Evolutionary conservation across 2,329 filamentous ascomycete species (phyloP).

Genomic region (Xylaria multiplex): DNA sequence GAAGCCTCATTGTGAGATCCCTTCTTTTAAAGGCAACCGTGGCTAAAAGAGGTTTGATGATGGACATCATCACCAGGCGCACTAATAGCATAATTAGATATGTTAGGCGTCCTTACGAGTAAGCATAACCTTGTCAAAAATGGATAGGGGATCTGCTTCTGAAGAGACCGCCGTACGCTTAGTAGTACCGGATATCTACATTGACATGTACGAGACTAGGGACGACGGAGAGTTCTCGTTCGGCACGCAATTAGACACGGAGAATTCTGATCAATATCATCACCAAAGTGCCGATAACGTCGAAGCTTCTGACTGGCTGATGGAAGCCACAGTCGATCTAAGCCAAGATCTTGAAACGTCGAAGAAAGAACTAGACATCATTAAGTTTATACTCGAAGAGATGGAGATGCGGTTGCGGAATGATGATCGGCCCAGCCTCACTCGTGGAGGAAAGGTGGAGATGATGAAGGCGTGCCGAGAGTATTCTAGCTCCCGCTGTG

Average conservation of each 20-base stretch:
- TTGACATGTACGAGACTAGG: neutral
- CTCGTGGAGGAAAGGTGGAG: constrained; percentile 32
- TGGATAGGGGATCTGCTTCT: neutral
- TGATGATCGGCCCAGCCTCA: constrained; percentile 1
- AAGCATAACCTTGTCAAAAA: neutral
- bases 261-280: constrained; percentile 7
- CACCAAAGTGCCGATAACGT: constrained; percentile 2
- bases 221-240: constrained; percentile 22
- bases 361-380: constrained; percentile 44
- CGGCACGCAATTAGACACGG: constrained; percentile 22
- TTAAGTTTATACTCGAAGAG: constrained; percentile 40
- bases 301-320: constrained; percentile 39
- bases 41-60: neutral
- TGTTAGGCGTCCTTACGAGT: neutral
- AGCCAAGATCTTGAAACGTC: constrained; percentile 43
- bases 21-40: neutral
- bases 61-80: neutral
- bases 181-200: neutral
- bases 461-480: constrained; percentile 44
- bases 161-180: neutral
- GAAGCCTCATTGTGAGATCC: neutral
- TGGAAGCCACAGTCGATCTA: constrained; percentile 33
- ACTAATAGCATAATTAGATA: neutral
- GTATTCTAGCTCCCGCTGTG: constrained; percentile 40
- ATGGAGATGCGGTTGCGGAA: constrained; percentile 22